A percentile compares a stretch with the other conserved stretches of the same genome.
These are phyloP conservation scores for Starmerella apis DNA, from an alignment of 805 yeast species.

Conservation along the genomic window DNA sequence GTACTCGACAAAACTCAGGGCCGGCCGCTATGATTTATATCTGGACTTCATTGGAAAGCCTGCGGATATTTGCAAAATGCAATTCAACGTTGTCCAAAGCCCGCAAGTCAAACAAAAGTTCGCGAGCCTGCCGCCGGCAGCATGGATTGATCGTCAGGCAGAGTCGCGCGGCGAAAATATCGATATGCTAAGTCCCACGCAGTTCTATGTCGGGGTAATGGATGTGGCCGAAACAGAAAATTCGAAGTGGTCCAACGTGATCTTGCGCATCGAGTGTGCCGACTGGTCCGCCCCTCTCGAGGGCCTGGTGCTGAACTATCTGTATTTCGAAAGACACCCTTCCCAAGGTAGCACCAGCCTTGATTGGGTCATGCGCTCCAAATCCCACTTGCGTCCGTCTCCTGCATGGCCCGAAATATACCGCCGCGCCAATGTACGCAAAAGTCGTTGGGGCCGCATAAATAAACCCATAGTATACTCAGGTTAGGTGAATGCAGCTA, in stretches of 20 bases:
- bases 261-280: constrained; percentile 12
- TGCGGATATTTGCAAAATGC: constrained; percentile 15
- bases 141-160: constrained; percentile 16
- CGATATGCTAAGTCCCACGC: constrained; percentile 6
- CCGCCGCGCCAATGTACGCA: constrained; percentile 18
- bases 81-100: constrained; percentile 12
- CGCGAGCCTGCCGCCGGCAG: constrained; percentile 13
- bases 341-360: constrained; percentile 1
- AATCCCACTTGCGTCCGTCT: constrained; percentile 4
- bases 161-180: neutral
- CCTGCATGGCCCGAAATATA: constrained; percentile 15
- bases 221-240: constrained; percentile 1
- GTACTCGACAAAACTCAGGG: constrained; percentile 19
- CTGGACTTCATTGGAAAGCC: constrained; percentile 17
- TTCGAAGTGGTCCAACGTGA: constrained; percentile 16
- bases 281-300: constrained; percentile 10
- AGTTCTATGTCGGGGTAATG: constrained; percentile 10
- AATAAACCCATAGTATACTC: neutral
- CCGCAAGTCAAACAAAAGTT: constrained; percentile 15
- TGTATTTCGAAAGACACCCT: constrained; percentile 18
- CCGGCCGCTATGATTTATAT: constrained; percentile 19
- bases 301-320: constrained; percentile 20
- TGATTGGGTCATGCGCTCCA: constrained; percentile 16
- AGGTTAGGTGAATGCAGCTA: neutral
- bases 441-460: constrained; percentile 13